phyloP scores from a whole-genome alignment of 257 asterid genomes.

The Fraxinus cuspidata region DNA sequence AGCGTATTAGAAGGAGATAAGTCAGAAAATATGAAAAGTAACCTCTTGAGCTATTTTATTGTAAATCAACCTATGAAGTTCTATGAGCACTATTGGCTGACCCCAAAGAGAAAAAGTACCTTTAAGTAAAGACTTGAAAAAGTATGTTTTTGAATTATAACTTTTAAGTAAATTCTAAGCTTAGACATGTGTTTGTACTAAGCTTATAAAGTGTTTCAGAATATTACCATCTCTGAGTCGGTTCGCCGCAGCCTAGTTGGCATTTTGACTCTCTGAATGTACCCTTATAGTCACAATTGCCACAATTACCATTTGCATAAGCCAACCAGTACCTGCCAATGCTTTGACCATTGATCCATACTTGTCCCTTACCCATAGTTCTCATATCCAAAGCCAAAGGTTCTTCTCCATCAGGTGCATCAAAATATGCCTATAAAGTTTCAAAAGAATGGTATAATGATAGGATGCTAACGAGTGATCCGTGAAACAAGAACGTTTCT shows the following conservation, averaged over 20 bases:
- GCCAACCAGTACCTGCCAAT: constrained; percentile 69
- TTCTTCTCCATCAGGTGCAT: constrained; percentile 63
- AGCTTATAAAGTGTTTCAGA: background rate
- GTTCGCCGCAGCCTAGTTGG: constrained; percentile 62
- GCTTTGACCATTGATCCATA: constrained; percentile 83
- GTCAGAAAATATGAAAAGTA: background rate
- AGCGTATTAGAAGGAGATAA: background rate
- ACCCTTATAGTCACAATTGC: constrained; percentile 57
- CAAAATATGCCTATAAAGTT: constrained; percentile 60
- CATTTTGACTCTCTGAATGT: constrained; percentile 53
- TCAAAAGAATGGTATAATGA: background rate
- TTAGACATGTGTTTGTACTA: background rate
- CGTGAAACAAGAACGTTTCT: background rate
- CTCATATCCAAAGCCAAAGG: constrained; percentile 73
- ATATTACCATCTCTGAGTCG: constrained; percentile 65
- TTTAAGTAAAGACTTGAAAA: background rate
- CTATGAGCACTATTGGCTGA: background rate
- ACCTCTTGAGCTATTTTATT: background rate
- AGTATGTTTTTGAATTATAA: too few relatives aligned
- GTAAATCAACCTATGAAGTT: background rate
- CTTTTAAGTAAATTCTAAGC: background rate
- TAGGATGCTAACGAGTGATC: background rate
- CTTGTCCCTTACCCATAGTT: constrained; percentile 81
- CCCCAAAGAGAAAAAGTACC: background rate
- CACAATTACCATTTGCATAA: constrained; percentile 55